Base-by-base conservation (phyloP, 2,329 filamentous ascomycete species). In the Chrysosporium queenslandicum region DNA sequence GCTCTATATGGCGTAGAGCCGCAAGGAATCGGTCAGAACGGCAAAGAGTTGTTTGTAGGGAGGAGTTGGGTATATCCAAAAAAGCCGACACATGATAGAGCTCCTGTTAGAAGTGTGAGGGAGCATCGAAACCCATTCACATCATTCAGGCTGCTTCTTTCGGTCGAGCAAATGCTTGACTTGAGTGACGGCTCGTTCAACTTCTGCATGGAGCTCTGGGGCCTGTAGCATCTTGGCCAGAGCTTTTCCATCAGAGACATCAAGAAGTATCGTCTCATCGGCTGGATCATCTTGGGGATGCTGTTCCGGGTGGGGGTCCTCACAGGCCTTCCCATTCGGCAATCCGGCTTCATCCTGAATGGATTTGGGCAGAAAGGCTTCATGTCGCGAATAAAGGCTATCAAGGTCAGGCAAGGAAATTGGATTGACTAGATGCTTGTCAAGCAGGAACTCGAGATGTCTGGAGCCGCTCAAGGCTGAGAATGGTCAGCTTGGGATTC, bases 381-480 rank as follows among this genome's bases (percentile, higher is more conserved):
- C 63, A 32, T 70, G 68, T 50, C 64, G 63, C 1, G 77, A 71
- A 66, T 97, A 98, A 47, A 94, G 74, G 47, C 81, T 72, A 65
- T 95, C 86, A 43, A 98, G 76, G 5, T 79, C 73, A 12, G 77
- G 71, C 0, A 85, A 88, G 0, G 88, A 82, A 12, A 76, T 74
- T 0, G 81, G 74, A 2, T 74, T 76, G 36, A 94, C 73, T 25
- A 92, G 77, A 45, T 84, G 80, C 58, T 90, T 83, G 53, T 85
- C 72, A 37, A 91, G 69, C 11, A 98, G 78, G 67, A 87, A 92
- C 59, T 91, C 80, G 30, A 97, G 73, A 66, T 97, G 87, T 62
- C 82, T 86, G 18, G 88, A 90, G 51, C 92, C 92, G 34, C 81
- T 80, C 50, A 94, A 73, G 50, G 92, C 92, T 72, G 42, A 56